Conservation (phyloP, 176 grass and related monocot genomes). For the Zoysia japonica region DNA sequence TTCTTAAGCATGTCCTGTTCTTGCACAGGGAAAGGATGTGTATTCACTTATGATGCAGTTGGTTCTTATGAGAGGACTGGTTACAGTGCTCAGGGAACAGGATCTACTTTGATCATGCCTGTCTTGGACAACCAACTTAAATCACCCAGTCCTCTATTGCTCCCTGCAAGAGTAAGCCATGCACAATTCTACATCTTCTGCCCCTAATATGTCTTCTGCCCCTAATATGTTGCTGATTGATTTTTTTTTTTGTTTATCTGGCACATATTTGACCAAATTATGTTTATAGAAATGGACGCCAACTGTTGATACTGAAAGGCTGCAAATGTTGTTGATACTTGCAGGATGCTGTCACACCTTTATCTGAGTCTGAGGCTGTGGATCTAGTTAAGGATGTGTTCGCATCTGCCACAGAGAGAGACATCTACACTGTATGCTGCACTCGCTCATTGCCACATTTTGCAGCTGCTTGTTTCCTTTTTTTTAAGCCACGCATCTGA, state of each 20-base stretch:
- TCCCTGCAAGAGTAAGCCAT: constrained; percentile 70
- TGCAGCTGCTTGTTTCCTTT: background rate
- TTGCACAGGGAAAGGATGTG: constrained; percentile 83
- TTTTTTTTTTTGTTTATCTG: background rate
- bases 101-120: constrained; percentile 84
- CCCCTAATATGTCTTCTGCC: background rate
- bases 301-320: background rate
- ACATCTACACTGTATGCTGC: constrained; percentile 87
- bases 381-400: constrained; percentile 99
- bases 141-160: constrained; percentile 83
- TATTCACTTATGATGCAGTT: constrained; percentile 92
- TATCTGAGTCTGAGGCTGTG: constrained; percentile 78
- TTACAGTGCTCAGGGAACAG: constrained; percentile 86
- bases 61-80: constrained; percentile 88
- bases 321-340: constrained; percentile 1
- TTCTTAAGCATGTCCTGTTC: background rate
- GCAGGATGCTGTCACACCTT: constrained; percentile 92
- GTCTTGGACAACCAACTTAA: constrained; percentile 94
- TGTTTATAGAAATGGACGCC: background rate
- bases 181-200: constrained; percentile 4
- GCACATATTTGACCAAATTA: background rate
- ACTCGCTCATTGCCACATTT: background rate
- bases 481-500: constrained; percentile 20
- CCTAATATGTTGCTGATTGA: too few species aligned
- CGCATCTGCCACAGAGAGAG: constrained; percentile 96